Base-by-base conservation (phyloP, 2,329 filamentous ascomycete genomes). In the Tolypocladium tundrense region DNA sequence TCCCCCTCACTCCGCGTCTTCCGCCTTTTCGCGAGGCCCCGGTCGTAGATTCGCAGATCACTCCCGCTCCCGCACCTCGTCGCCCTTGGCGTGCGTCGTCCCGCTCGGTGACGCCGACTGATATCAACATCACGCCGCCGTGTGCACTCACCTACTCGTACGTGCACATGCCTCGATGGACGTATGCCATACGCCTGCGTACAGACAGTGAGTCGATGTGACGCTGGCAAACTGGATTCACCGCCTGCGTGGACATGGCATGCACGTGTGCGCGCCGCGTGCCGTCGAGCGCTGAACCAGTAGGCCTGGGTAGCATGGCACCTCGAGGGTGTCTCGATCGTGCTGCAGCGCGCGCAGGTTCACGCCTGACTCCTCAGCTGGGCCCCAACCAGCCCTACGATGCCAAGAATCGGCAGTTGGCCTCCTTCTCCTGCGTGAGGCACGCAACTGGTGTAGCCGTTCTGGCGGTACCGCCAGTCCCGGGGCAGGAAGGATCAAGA, bases 51-150 rank as follows among this genome's bases (percentile, higher is more conserved):
- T 48, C 39, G 42, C 39, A 57, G 45, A 52, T 52, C 55, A n/a
- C 39, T 53, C 33, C 55, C 54, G 37, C 45, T 37, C 40, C 35
- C 48, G 55, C 11, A 16, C 55, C 35, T 52, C 37, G 43, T 52
- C 48, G 48, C 16, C 45, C 43, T 45, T 41, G 54, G 42, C 45
- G 45, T 57, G 56, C 51, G 31, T 57, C 33, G 56, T 53, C 37
- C 40, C 56, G 51, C 33, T 54, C 56, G 56, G 56, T 43, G 56
- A 54, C 56, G 41, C 56, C 56, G 56, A 51, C 42, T 35, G 54
- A 53, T 40, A 35, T 37, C 16, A 58, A 33, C 50, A 39, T 37
- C 4, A 14, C 45, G 45, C 42, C 13, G 42, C 42, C 13, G 42
- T 43, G 27, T 31, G n/a, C 31, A 14, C 48, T 37, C 48, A 37